Evolutionary conservation across 2,329 filamentous ascomycete genomes (phyloP), one percentile per base, ranked within the genome.

Genomic region (Phyllosticta ampelicida): DNA sequence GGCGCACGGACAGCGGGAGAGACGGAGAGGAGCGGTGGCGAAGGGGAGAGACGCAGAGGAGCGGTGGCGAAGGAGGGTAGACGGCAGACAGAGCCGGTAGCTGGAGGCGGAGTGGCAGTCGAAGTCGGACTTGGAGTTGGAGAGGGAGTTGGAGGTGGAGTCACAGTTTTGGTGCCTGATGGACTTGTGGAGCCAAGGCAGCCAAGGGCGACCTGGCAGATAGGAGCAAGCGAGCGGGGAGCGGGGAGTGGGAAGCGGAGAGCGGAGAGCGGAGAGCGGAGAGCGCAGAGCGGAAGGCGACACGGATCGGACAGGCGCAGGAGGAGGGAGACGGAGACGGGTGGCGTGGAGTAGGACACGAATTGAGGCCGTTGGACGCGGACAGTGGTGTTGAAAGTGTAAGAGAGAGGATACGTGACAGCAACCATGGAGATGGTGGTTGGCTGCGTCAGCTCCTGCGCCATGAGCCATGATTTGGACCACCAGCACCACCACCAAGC

Each of bases 11-110:
- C 28, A 11, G 51, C 30, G 51, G 49, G 29, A 28, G 53, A 44
- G 8, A 29, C 30, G 54, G 30, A 23, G n/a, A 48, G 44, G 53
- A 53, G 53, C 29, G 49, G 21, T 21, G 56, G 51, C 56, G 51
- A 51, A 48, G 51, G 58, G 48, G 36, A 55, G 53, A 53, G 8
- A 29, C 30, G 54, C 19, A 23, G n/a, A 48, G 44, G 53, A 53
- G 53, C 29, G 49, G 21, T 21, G 56, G 51, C 53, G 53, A 28
- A 52, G 58, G 29, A n/a, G 58, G 51, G n/a, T n/a, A n/a, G 56
- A 44, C 52, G 16, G 48, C 26, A 52, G 51, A 59, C 51, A 29
- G 54, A 52, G 36, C 23, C 48, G 20, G 44, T 21, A 26, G 52
- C 19, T 36, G 19, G 44, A 28, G 20, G 28, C n/a, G 23, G 20